phyloP scores from a whole-genome alignment of 345 rosid genomes.

The Aegle marmelos region DNA sequence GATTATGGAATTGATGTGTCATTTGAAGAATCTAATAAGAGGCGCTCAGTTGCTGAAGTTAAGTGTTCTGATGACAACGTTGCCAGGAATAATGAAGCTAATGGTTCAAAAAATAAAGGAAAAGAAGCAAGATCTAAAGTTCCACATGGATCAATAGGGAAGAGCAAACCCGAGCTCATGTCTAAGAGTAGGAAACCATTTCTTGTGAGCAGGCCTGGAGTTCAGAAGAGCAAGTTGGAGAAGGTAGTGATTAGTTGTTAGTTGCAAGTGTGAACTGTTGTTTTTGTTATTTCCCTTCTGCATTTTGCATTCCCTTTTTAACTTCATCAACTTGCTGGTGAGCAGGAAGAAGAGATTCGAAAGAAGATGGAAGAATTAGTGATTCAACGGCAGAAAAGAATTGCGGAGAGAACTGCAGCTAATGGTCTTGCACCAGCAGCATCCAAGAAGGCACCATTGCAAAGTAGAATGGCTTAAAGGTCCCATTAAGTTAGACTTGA shows the following conservation, averaged over 20 bases:
- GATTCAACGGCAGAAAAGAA: conserved; percentile 73
- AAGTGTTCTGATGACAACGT: conserved; percentile 13
- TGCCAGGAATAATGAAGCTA: conserved; percentile 28
- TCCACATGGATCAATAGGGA: conserved; percentile 25
- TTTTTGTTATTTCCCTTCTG: background rate
- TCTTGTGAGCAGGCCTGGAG: conserved; percentile 43
- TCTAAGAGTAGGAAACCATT: conserved; percentile 46
- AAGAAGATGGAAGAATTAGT: conserved; percentile 62
- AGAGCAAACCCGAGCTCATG: conserved; percentile 31
- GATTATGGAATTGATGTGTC: conserved; percentile 53
- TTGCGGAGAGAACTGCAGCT: conserved; percentile 79
- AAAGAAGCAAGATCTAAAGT: conserved; percentile 44
- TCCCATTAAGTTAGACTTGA: conserved; percentile 21
- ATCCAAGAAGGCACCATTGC: conserved; percentile 39
- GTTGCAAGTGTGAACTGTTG: background rate
- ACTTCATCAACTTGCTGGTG: conserved; percentile 8
- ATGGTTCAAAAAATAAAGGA: conserved; percentile 28
- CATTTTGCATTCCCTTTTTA: background rate
- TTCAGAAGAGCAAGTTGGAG: conserved; percentile 79
- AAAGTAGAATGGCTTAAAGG: conserved; percentile 32
- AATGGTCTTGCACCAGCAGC: conserved; percentile 28
- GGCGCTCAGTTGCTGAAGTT: conserved; percentile 33
- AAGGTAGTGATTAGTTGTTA: conserved; percentile 36
- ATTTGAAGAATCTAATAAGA: conserved; percentile 44
- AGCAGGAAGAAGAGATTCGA: conserved; percentile 78